Evolutionary conservation across 1,139 yeast species (phyloP).

Genomic region (Saccharomyces hybrid): DNA sequence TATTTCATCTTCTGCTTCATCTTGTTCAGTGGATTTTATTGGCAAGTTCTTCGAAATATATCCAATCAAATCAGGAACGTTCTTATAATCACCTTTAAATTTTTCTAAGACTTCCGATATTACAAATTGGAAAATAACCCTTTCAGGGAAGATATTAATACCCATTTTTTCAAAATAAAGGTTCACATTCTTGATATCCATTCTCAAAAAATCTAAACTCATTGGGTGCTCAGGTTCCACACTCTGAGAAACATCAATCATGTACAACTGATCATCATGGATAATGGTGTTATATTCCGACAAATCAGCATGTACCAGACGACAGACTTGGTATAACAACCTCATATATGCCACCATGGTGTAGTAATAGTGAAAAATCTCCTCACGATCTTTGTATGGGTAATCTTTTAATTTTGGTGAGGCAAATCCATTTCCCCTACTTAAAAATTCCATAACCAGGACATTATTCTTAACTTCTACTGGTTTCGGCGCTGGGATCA

Average conservation of each 20-base stretch:
- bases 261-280: constrained; percentile 70
- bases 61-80: constrained; percentile 33
- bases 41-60: constrained; percentile 41
- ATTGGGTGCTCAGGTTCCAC: constrained; percentile 98
- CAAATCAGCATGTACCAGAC: constrained; percentile 92
- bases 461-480: constrained; percentile 83
- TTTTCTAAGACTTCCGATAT: constrained; percentile 37
- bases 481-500: constrained; percentile 87
- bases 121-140: constrained; percentile 70
- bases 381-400: constrained; percentile 55
- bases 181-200: constrained; percentile 95
- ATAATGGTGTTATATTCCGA: constrained; percentile 91
- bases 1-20: constrained; percentile 71
- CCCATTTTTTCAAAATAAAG: constrained; percentile 72
- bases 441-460: constrained; percentile 85
- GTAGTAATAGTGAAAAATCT: constrained; percentile 59
- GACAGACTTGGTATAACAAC: constrained; percentile 76
- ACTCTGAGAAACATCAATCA: constrained; percentile 94
- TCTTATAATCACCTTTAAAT: constrained; percentile 38
- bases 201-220: constrained; percentile 86
- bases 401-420: constrained; percentile 85
- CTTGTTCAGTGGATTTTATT: constrained; percentile 43
- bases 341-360: constrained; percentile 81
- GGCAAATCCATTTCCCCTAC: constrained; percentile 55
- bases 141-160: constrained; percentile 72